phyloP scores from a whole-genome alignment of 805 yeast species.

The Lachancea nothofagi region DNA sequence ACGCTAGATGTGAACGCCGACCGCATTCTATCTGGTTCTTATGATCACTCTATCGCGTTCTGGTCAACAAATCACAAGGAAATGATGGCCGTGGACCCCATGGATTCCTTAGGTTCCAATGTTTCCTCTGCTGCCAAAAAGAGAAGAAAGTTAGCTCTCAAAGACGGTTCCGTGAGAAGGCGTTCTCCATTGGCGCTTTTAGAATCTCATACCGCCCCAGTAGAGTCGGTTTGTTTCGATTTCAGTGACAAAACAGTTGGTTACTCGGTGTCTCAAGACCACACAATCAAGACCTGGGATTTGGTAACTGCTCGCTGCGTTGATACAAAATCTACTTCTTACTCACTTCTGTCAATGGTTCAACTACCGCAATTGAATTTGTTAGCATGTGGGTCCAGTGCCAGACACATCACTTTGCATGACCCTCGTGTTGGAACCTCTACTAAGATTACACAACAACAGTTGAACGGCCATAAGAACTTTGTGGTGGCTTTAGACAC shows the following conservation, averaged over 20 bases:
- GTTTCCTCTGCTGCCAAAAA: conserved; percentile 79
- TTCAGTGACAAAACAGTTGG: conserved; percentile 69
- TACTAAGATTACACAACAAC: conserved; percentile 57
- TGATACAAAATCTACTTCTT: conserved; percentile 83
- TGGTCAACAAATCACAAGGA: conserved; percentile 89
- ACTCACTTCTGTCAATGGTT: conserved; percentile 70
- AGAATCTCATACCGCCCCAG: conserved; percentile 82
- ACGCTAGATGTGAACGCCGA: conserved; percentile 51
- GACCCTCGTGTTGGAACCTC: conserved; percentile 74
- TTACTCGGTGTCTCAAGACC: conserved; percentile 94
- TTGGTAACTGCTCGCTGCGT: conserved; percentile 77
- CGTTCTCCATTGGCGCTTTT: conserved; percentile 75
- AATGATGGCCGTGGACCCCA: conserved; percentile 58
- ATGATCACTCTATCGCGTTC: conserved; percentile 71
- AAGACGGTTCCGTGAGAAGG: conserved; percentile 69
- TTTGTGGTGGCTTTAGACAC: conserved; percentile 78
- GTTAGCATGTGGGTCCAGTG: conserved; percentile 91
- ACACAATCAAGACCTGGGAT: conserved; percentile 95
- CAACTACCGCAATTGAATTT: conserved; percentile 63
- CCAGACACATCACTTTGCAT: conserved; percentile 91
- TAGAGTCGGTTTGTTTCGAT: conserved; percentile 78
- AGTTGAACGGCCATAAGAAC: conserved; percentile 83
- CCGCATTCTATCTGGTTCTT: conserved; percentile 76
- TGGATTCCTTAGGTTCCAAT: conserved; percentile 39
- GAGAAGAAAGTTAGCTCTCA: conserved; percentile 75